A percentile compares a stretch with the other conserved stretches of the same genome.
Evolutionary conservation across 192 early-diverging fungal species (phyloP).

Genomic region (Linnemannia exigua): DNA sequence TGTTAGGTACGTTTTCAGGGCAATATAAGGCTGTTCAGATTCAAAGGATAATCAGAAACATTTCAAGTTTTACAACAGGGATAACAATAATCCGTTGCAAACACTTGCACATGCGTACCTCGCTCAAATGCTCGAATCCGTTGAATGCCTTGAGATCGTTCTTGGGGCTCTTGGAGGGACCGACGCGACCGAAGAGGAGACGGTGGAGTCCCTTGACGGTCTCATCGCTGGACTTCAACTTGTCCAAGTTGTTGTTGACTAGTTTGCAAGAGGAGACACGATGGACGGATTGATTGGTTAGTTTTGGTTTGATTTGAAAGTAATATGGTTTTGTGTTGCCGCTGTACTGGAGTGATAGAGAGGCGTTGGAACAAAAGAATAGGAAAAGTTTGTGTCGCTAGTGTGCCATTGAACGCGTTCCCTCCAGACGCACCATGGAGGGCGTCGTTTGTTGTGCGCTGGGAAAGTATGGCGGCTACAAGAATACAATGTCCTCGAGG

Average conservation of each 20-base stretch:
- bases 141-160: slow-evolving; percentile 47
- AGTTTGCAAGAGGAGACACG: background rate
- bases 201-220: slow-evolving; percentile 47
- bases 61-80: background rate
- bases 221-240: slow-evolving; percentile 46
- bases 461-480: background rate
- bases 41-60: background rate
- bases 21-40: background rate
- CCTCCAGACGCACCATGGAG: background rate
- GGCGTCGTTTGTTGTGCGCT: background rate
- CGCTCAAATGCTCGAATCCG: slow-evolving; percentile 37
- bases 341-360: background rate
- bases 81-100: background rate
- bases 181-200: slow-evolving; percentile 39
- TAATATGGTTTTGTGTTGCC: background rate
- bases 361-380: background rate
- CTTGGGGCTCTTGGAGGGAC: slow-evolving; percentile 40
- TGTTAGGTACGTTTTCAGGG: background rate
- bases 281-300: background rate
- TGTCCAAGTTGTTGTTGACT: slow-evolving; percentile 54
- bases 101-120: slow-evolving; percentile 12
- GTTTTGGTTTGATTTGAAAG: background rate
- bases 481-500: background rate
- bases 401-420: background rate
- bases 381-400: background rate